Conservation (phyloP, 495 filamentous ascomycete genomes). For the Apiosordaria backusii region DNA sequence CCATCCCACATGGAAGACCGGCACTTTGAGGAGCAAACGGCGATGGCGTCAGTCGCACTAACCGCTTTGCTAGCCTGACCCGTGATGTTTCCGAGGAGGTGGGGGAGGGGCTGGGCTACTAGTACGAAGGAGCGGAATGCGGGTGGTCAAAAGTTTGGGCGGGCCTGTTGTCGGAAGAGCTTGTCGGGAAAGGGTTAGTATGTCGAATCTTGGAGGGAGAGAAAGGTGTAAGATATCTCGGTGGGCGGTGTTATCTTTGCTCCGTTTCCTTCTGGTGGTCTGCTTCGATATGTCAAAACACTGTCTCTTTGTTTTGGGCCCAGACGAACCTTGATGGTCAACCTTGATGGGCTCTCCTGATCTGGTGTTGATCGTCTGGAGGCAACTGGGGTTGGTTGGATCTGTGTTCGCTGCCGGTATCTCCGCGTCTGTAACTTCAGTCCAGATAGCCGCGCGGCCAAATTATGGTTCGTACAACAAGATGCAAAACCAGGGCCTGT, state of each 20-base stretch:
- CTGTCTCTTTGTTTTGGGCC: not conserved
- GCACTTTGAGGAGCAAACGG: not conserved
- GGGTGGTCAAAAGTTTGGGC: not conserved
- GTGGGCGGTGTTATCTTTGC: not conserved
- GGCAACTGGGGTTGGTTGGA: no score
- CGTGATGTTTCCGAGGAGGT: not conserved
- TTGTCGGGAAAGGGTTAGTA: not conserved
- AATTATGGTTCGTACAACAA: not conserved
- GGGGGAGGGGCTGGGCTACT: not conserved
- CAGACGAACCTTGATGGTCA: not conserved
- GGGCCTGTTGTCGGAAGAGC: not conserved
- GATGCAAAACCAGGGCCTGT: not conserved
- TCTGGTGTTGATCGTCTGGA: not conserved
- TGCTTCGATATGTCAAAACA: not conserved
- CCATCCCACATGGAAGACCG: not conserved
- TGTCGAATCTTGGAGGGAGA: not conserved
- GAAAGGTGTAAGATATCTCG: not conserved
- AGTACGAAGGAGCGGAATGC: not conserved
- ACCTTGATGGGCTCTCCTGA: not conserved
- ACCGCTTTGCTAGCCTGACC: not conserved
- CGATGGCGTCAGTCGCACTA: not conserved
- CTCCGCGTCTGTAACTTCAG: not conserved
- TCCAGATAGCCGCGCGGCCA: not conserved
- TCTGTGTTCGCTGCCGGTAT: not conserved
- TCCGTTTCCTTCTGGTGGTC: not conserved